Conservation (phyloP, 2,329 filamentous ascomycete species). For the Microcyclospora pomicola region DNA sequence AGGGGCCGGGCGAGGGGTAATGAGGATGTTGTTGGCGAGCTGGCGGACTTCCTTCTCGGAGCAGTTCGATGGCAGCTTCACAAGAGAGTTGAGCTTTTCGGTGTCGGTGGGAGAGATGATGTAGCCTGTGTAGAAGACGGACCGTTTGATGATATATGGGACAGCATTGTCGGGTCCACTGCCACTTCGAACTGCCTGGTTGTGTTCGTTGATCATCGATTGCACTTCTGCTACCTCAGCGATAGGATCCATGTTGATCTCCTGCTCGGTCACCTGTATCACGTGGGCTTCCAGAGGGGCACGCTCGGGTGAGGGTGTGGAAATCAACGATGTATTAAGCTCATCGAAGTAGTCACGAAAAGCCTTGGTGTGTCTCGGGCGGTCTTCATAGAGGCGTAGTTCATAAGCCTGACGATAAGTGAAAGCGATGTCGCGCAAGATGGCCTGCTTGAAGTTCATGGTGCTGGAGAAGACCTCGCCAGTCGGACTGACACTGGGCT, state of each 20-base stretch:
- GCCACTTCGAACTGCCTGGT: constrained; percentile 41
- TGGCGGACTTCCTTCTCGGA: constrained; percentile 60
- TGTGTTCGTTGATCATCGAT: constrained; percentile 79
- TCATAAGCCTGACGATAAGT: constrained; percentile 77
- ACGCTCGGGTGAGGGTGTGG: constrained; percentile 32
- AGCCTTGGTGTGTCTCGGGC: constrained; percentile 53
- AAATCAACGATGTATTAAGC: constrained; percentile 52
- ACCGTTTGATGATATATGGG: constrained; percentile 63
- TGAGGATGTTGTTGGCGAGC: constrained; percentile 82
- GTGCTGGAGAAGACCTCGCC: constrained; percentile 69
- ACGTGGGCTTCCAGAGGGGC: constrained; percentile 64
- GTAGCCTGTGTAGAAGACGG: constrained; percentile 85
- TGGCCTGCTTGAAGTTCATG: constrained; percentile 82
- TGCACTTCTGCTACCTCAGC: constrained; percentile 74
- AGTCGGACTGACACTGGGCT: constrained; percentile 68
- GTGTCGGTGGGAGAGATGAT: constrained; percentile 61
- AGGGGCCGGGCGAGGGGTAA: constrained; percentile 64
- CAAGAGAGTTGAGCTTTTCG: constrained; percentile 57
- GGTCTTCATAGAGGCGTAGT: constrained; percentile 55
- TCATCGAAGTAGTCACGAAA: constrained; percentile 75
- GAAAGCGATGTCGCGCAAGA: constrained; percentile 66
- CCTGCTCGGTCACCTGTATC: constrained; percentile 67
- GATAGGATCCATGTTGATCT: constrained; percentile 60
- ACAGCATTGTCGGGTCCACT: constrained; percentile 32
- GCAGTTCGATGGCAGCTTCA: constrained; percentile 46